phyloP scores from a whole-genome alignment of 306 rosid genomes.

The Dryas octopetala region DNA sequence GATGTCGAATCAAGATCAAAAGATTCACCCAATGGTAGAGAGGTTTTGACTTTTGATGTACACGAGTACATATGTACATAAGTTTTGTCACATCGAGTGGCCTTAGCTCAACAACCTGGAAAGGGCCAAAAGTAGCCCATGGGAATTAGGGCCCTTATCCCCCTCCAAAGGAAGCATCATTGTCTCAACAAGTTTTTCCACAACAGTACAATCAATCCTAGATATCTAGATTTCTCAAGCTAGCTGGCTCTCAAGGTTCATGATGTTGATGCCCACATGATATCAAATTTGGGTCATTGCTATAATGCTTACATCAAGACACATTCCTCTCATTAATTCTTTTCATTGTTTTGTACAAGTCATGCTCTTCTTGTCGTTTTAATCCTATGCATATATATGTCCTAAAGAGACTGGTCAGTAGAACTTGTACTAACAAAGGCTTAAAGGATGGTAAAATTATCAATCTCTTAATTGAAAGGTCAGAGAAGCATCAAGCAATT shows the following conservation, averaged over 20 bases:
- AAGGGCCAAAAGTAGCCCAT: neutral
- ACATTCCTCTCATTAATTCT: neutral
- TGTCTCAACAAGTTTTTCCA: neutral
- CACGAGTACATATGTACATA: too few relatives aligned
- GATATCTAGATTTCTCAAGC: conserved; percentile 14
- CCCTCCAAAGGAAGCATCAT: neutral
- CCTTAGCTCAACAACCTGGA: neutral
- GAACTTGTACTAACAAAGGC: too few relatives aligned
- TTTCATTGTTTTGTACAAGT: neutral
- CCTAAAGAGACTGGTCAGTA: too few relatives aligned
- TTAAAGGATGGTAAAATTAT: too few relatives aligned
- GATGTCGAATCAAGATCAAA: neutral
- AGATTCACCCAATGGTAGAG: neutral
- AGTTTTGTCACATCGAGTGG: neutral
- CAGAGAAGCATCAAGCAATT: too few relatives aligned
- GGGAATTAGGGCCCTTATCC: conserved; percentile 5
- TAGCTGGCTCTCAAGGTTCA: conserved; percentile 31
- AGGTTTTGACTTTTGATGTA: too few relatives aligned
- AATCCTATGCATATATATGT: too few relatives aligned
- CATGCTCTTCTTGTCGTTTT: too few relatives aligned
- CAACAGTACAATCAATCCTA: too few relatives aligned
- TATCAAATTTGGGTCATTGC: neutral
- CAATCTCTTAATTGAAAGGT: too few relatives aligned
- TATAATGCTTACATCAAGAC: neutral
- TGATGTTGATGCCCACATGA: conserved; percentile 20